Conservation (phyloP, 2,329 filamentous ascomycete species). For the Trichoderma cornu-damae region DNA sequence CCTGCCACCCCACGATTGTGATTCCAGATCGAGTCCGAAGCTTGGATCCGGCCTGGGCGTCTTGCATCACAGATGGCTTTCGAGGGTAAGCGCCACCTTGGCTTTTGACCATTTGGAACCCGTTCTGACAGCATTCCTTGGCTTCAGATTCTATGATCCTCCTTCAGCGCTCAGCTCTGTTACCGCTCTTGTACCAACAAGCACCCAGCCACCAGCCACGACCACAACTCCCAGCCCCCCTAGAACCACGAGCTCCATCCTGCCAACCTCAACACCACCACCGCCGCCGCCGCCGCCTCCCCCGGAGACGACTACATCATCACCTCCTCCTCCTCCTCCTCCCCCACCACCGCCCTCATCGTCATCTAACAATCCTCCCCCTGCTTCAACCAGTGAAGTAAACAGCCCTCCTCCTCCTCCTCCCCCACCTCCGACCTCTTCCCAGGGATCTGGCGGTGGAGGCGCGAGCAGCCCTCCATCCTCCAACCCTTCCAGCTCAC, state of each 20-base stretch:
- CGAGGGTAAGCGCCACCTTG: background rate
- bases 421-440: background rate
- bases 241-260: background rate
- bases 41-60: slow-evolving; percentile 16
- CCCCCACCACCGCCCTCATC: background rate
- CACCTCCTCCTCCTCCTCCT: background rate
- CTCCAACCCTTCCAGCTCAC: background rate
- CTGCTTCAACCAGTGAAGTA: background rate
- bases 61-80: slow-evolving; percentile 13
- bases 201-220: background rate
- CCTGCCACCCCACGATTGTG: slow-evolving; percentile 19
- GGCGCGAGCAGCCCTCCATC: background rate
- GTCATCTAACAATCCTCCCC: background rate
- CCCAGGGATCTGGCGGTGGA: background rate
- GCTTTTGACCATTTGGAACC: background rate
- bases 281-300: slow-evolving; percentile 3
- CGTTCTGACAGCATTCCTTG: background rate
- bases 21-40: slow-evolving; percentile 13
- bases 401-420: background rate
- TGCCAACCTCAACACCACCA: background rate
- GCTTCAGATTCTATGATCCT: slow-evolving; percentile 15
- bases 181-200: background rate
- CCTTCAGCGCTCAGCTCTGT: slow-evolving; percentile 12
- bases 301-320: background rate
- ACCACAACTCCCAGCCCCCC: background rate